These are phyloP conservation scores for Erucastrum elatum DNA, from an alignment of 345 rosid species.

Conservation along the genomic window DNA sequence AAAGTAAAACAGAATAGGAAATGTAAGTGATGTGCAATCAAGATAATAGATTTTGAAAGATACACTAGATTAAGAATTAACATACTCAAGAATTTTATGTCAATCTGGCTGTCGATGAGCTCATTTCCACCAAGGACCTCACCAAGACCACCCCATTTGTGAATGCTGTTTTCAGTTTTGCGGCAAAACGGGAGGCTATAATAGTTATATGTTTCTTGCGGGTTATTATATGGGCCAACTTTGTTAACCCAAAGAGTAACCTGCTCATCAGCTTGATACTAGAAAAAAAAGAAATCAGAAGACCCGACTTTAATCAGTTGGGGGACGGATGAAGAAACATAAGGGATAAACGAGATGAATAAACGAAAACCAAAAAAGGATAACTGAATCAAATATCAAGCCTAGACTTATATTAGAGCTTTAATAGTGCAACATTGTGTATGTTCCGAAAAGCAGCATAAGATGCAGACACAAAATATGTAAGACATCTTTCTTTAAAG, in stretches of 20 bases:
- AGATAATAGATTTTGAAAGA: background rate
- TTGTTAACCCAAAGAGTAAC: conserved; percentile 95
- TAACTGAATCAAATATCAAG: background rate
- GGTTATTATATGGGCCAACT: conserved; percentile 96
- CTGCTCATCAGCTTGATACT: conserved; percentile 73
- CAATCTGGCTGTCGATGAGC: conserved; percentile 87
- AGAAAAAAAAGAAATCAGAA: conserved; percentile 31
- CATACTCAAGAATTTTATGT: conserved; percentile 80
- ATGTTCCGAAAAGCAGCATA: background rate
- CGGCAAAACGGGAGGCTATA: conserved; percentile 92
- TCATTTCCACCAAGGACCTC: conserved; percentile 98
- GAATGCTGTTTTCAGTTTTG: conserved; percentile 46
- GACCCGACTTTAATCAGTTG: conserved; percentile 1
- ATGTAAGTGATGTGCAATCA: background rate
- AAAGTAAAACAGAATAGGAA: conserved; percentile 9
- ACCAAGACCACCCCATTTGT: conserved; percentile 99
- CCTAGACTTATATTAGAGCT: background rate
- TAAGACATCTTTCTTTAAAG: background rate
- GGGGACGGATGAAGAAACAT: background rate
- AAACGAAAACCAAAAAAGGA: background rate
- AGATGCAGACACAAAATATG: background rate
- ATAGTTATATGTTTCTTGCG: conserved; percentile 98
- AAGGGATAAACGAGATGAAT: background rate
- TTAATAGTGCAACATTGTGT: background rate
- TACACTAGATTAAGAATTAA: conserved; percentile 1